A percentile compares a stretch with the other conserved stretches of the same genome.
phyloP scores from a whole-genome alignment of 1,284 basidiomycete genomes.

The Ustilago vetiveriae region DNA sequence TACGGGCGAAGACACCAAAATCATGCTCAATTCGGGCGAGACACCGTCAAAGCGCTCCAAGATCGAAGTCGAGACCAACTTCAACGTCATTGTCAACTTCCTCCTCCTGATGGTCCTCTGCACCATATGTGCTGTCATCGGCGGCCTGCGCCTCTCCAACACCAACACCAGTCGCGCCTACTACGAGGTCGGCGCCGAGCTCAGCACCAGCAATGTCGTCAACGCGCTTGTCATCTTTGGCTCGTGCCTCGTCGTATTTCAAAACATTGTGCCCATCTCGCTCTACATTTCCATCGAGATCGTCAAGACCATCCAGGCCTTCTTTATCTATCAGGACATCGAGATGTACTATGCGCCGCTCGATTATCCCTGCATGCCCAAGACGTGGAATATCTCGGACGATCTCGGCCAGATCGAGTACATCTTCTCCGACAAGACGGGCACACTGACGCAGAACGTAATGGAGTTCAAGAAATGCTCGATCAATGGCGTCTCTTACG shows the following conservation, averaged over 20 bases:
- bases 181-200: slow-evolving; percentile 69
- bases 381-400: slow-evolving; percentile 98
- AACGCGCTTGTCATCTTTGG: slow-evolving; percentile 88
- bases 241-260: slow-evolving; percentile 82
- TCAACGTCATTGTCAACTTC: slow-evolving; percentile 96
- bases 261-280: slow-evolving; percentile 96
- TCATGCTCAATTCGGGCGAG: slow-evolving; percentile 93
- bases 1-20: slow-evolving; percentile 95
- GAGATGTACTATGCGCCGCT: slow-evolving; percentile 92
- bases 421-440: slow-evolving; percentile 89
- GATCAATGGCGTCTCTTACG: slow-evolving; percentile 82
- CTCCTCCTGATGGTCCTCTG: slow-evolving; percentile 82
- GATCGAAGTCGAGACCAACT: slow-evolving; percentile 98
- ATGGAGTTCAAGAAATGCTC: slow-evolving; percentile 99
- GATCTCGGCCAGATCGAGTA: slow-evolving; percentile 98
- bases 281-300: slow-evolving; percentile 98
- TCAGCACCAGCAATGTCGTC: slow-evolving; percentile 71
- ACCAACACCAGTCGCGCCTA: slow-evolving; percentile 76
- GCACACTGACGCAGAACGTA: slow-evolving; percentile 73
- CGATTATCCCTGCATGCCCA: slow-evolving; percentile 88
- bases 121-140: slow-evolving; percentile 76
- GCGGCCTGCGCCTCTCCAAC: slow-evolving; percentile 76
- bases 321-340: slow-evolving; percentile 91
- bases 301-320: slow-evolving; percentile 96
- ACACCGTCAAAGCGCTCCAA: slow-evolving; percentile 84